These are phyloP conservation scores for Microcyclospora tardicrescens DNA, from an alignment of 2,329 filamentous ascomycete species.

Conservation along the genomic window DNA sequence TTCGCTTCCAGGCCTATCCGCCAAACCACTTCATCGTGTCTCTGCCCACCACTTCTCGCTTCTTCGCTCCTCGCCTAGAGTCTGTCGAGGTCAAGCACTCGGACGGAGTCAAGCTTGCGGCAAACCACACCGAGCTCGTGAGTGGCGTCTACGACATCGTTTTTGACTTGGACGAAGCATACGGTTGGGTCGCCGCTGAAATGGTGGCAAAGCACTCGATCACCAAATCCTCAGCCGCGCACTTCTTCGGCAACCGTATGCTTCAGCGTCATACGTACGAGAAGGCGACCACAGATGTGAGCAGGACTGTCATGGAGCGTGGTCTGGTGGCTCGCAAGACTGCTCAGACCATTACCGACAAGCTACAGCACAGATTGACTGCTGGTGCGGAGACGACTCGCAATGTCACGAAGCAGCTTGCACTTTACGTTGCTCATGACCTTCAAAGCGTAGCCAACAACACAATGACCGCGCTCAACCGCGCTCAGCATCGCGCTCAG, in stretches of 20 bases:
- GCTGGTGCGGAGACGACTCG: slow-evolving; percentile 16
- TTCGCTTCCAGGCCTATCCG: slow-evolving; percentile 7
- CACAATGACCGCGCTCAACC: slow-evolving; percentile 7
- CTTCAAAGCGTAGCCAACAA: slow-evolving; percentile 13
- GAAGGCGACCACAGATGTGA: slow-evolving; percentile 15
- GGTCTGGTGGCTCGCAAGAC: slow-evolving; percentile 12
- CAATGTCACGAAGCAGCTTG: slow-evolving; percentile 17
- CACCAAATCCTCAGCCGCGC: slow-evolving; percentile 9
- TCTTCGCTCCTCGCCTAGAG: slow-evolving; percentile 1
- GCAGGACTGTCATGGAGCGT: slow-evolving; percentile 17
- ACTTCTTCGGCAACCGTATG: slow-evolving; percentile 16
- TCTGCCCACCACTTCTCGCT: slow-evolving; percentile 6
- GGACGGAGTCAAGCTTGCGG: slow-evolving; percentile 2
- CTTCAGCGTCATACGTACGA: slow-evolving; percentile 15
- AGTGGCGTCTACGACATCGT: slow-evolving; percentile 17
- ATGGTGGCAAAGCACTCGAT: slow-evolving; percentile 11
- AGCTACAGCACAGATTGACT: slow-evolving; percentile 11
- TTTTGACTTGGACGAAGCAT: slow-evolving; percentile 14
- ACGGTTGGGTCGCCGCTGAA: slow-evolving; percentile 13
- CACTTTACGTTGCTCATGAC: slow-evolving; percentile 13
- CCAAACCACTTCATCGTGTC: slow-evolving; percentile 19
- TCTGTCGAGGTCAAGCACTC: background rate
- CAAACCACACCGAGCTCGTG: slow-evolving; percentile 16
- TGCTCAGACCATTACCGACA: slow-evolving; percentile 10
- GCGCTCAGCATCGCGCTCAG: slow-evolving; percentile 1